Evolutionary conservation across 139 green algal species (phyloP).

Genomic region (Trebouxia sp.): DNA sequence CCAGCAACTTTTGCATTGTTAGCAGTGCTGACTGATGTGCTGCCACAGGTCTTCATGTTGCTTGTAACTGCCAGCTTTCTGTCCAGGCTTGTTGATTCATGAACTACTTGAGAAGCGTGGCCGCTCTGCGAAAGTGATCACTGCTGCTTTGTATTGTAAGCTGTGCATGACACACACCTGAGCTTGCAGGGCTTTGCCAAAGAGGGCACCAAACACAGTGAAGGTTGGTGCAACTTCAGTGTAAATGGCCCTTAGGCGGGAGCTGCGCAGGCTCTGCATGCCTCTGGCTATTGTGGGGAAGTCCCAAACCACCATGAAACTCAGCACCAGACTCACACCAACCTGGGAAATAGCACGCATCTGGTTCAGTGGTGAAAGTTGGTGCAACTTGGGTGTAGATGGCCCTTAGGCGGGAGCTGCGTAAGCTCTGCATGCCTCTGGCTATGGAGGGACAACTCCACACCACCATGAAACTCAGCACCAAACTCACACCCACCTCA

Average conservation of each 20-base stretch:
- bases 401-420: not conserved
- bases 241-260: slow-evolving; percentile 77
- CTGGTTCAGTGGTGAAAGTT: not conserved
- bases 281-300: slow-evolving; percentile 75
- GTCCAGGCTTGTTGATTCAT: too few relatives aligned
- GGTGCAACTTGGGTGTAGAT: not conserved
- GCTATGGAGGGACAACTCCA: not conserved
- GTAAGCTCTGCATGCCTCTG: not conserved
- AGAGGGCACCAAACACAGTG: slow-evolving; percentile 80
- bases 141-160: not conserved
- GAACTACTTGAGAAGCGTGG: too few relatives aligned
- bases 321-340: slow-evolving; percentile 85
- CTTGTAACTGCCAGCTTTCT: too few relatives aligned
- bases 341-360: slow-evolving; percentile 56
- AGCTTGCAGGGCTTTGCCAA: slow-evolving; percentile 89
- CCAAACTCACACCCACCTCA: not conserved
- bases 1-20: too few relatives aligned
- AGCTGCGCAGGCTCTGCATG: slow-evolving; percentile 63
- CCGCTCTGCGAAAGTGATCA: too few relatives aligned
- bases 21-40: too few relatives aligned
- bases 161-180: slow-evolving; percentile 54
- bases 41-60: too few relatives aligned
- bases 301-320: slow-evolving; percentile 95
- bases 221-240: slow-evolving; percentile 87
- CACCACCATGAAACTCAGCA: not conserved